Base-by-base conservation (phyloP, 805 yeast species). In the Candida wancherniae region DNA sequence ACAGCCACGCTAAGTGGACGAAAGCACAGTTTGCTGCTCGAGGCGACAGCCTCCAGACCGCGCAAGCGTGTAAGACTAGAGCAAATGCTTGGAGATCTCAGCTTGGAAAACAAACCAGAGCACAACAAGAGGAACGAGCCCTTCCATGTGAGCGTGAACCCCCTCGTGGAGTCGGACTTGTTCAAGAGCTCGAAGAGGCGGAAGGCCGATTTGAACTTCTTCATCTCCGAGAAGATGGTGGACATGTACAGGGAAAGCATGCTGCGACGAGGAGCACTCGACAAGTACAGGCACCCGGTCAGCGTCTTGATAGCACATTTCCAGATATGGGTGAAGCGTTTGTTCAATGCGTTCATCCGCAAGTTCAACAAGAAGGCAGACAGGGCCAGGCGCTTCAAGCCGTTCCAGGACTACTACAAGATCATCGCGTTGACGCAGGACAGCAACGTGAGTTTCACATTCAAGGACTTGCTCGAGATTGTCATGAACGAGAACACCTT, bases 311-410 rank as follows among this genome's bases (percentile, higher is more conserved):
- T 46, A 3, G 44, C 41, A 17, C 50, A 46, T 22, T 62, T 61
- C 37, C 63, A 63, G 34, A 22, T 30, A 25, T 65, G 71, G 71
- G 45, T 53, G 8, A 28, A 56, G 9, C 41, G 62, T 22, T 42
- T 65, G 31, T 63, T 64, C 44, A 63, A 62, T 39, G 28, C 46
- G 15, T 65, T 62, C 39, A 41, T 60, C 4, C 38, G 39, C 22
- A 48, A 51, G 26, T 63, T 54, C 35, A 61, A 59, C 37, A 31
- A 26, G 18, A 34, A 35, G 11, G 20, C 22, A 14, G 36, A 45
- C 18, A 26, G 22, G 4, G 13, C 12, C 6, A 24, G 31, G 7
- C 31, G 38, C 12, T 38, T 46, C 10, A 42, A 44, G 18, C 43
- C 44, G 6, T 52, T 57, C 22, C 40, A 34, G 15, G 31, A 22